phyloP scores from a whole-genome alignment of 2,329 filamentous ascomycete species.

The Didymella pomorum region DNA sequence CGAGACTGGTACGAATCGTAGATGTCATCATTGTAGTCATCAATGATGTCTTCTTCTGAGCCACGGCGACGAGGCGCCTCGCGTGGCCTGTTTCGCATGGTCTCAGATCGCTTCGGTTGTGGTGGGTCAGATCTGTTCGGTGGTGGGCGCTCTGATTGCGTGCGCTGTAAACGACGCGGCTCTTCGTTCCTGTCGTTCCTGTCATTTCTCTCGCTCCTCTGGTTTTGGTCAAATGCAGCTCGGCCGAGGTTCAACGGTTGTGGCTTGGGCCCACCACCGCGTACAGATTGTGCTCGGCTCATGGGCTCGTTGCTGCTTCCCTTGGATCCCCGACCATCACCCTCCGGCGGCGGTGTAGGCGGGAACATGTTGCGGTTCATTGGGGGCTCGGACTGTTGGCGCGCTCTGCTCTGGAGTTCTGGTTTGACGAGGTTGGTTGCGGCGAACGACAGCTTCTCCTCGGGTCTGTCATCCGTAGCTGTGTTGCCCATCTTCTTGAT shows the following conservation, averaged over 20 bases:
- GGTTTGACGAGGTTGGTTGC: conserved; percentile 93
- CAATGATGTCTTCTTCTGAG: conserved; percentile 58
- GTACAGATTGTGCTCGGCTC: conserved; percentile 59
- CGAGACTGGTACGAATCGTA: conserved; percentile 69
- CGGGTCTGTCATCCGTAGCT: conserved; percentile 79
- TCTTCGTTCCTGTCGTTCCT: conserved; percentile 46
- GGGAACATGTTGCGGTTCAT: conserved; percentile 84
- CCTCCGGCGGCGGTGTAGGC: conserved; percentile 96
- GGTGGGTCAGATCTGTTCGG: conserved; percentile 51
- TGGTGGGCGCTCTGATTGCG: conserved; percentile 55
- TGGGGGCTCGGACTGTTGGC: conserved; percentile 86
- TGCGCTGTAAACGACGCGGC: conserved; percentile 51
- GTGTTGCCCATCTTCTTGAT: conserved; percentile 70
- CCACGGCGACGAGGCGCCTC: conserved; percentile 43
- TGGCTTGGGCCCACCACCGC: conserved; percentile 58
- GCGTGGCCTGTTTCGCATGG: conserved; percentile 41
- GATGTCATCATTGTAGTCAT: conserved; percentile 67
- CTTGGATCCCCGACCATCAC: conserved; percentile 65
- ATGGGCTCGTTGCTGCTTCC: conserved; percentile 47
- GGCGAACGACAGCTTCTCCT: conserved; percentile 87
- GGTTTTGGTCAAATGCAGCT: conserved; percentile 59
- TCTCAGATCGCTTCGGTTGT: conserved; percentile 47
- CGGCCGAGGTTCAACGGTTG: conserved; percentile 58
- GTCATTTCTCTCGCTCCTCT: conserved; percentile 36
- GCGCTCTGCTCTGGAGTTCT: conserved; percentile 74